phyloP scores from a whole-genome alignment of 257 asterid genomes.

The Solanum ahanhuiri region DNA sequence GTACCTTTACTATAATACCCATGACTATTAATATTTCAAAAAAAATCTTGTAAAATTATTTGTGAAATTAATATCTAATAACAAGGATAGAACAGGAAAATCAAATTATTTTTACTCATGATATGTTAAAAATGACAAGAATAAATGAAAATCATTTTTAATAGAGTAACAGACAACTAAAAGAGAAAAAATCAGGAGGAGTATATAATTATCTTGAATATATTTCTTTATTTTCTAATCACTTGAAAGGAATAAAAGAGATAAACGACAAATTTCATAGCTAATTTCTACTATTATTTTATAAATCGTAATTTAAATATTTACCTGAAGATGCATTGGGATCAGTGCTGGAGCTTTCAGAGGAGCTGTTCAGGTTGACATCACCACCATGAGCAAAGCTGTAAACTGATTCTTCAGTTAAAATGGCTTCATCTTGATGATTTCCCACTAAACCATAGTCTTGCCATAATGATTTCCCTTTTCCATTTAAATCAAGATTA shows the following conservation, averaged over 20 bases:
- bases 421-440: neutral
- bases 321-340: neutral
- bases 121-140: neutral
- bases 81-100: fast-evolving
- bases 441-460: neutral
- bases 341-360: conserved; percentile 14
- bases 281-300: neutral
- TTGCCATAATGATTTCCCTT: conserved; percentile 3
- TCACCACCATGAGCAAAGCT: conserved; percentile 11
- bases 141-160: neutral
- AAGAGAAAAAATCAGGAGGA: neutral
- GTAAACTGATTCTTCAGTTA: conserved; percentile 7
- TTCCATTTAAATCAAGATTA: neutral
- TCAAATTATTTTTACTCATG: fast-evolving
- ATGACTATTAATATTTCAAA: neutral
- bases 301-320: neutral
- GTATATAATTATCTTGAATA: neutral
- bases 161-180: neutral
- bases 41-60: neutral
- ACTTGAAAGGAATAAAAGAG: neutral
- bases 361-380: conserved; percentile 7
- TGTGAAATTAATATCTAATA: neutral
- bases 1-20: neutral
- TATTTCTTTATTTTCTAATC: neutral
- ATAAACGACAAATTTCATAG: neutral